Conservation (phyloP, 768 basidiomycete species). For the Phylloporus arenicola region DNA sequence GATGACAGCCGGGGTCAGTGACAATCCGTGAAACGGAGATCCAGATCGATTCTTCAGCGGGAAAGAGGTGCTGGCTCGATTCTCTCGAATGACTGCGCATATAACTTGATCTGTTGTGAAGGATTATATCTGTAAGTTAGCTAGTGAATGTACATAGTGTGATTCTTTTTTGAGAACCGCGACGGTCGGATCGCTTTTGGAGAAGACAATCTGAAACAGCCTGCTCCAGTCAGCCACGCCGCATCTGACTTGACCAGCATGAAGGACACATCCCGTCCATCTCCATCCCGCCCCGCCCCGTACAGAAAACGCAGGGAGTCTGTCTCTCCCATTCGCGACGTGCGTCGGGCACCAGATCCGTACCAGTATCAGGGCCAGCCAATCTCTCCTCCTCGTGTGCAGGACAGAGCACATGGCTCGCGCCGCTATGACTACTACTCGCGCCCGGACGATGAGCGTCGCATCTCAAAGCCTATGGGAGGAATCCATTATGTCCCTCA, state of each 20-base stretch:
- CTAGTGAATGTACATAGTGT: neutral
- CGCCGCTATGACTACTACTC: conserved; percentile 4
- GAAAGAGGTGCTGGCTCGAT: no score
- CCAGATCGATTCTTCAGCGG: no score
- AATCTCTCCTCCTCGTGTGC: neutral
- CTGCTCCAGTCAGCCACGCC: conserved; percentile 14
- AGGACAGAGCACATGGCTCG: conserved; percentile 7
- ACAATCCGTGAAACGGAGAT: no score
- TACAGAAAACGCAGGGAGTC: conserved; percentile 16
- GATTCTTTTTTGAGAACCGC: neutral
- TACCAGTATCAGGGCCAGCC: conserved; percentile 3
- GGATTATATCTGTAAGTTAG: no score
- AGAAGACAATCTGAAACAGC: conserved; percentile 1
- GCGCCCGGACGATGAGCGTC: conserved; percentile 3
- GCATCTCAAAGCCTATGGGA: conserved; percentile 1
- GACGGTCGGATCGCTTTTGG: conserved; percentile 7
- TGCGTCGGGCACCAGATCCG: conserved; percentile 13
- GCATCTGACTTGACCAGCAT: conserved; percentile 16
- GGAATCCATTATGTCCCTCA: conserved; percentile 4
- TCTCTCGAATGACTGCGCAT: neutral
- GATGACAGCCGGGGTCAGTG: neutral
- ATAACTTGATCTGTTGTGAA: neutral
- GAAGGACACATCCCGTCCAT: conserved; percentile 21
- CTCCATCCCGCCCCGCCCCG: conserved; percentile 9
- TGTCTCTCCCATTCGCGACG: conserved; percentile 7